A percentile compares a stretch with the other conserved stretches of the same genome.
Conservation (phyloP, 495 filamentous ascomycete species). For the Penicillium cinerascens region DNA sequence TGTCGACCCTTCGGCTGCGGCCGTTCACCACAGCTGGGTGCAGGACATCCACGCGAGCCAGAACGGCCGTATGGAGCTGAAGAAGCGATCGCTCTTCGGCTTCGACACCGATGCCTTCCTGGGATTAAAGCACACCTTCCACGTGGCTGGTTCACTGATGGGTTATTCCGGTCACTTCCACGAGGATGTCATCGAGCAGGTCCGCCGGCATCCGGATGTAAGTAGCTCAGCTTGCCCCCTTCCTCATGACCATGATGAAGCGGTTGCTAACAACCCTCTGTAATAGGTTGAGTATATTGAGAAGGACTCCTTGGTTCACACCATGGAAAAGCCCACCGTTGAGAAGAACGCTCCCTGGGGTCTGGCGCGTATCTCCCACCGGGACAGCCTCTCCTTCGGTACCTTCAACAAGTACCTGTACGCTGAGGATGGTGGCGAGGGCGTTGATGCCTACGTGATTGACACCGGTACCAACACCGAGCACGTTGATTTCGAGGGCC, state of each 20-base stretch:
- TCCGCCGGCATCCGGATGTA: conserved; percentile 96
- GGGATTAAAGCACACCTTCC: conserved; percentile 92
- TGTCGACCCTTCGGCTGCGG: conserved; percentile 61
- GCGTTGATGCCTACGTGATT: conserved; percentile 98
- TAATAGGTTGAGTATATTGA: conserved; percentile 92
- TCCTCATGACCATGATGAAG: background rate
- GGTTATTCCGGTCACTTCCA: conserved; percentile 98
- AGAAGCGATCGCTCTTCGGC: conserved; percentile 81
- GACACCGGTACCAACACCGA: conserved; percentile 93
- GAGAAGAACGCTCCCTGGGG: conserved; percentile 98
- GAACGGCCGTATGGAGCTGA: conserved; percentile 70
- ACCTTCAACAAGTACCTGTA: conserved; percentile 99
- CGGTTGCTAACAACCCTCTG: conserved; percentile 6
- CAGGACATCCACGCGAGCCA: conserved; percentile 63
- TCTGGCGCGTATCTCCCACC: conserved; percentile 94
- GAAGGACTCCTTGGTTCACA: conserved; percentile 86
- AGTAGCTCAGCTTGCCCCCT: conserved; percentile 41
- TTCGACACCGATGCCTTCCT: conserved; percentile 67
- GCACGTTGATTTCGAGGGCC: conserved; percentile 96
- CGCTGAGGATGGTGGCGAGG: conserved; percentile 85
- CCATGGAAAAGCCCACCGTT: conserved; percentile 55
- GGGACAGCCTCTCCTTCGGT: conserved; percentile 77
- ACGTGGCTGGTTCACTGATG: conserved; percentile 75
- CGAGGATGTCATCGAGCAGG: conserved; percentile 85
- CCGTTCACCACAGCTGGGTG: conserved; percentile 87